Evolutionary conservation across 345 rosid species (phyloP), one percentile per base, ranked within the genome.

Genomic region (Rhizophora mangle): DNA sequence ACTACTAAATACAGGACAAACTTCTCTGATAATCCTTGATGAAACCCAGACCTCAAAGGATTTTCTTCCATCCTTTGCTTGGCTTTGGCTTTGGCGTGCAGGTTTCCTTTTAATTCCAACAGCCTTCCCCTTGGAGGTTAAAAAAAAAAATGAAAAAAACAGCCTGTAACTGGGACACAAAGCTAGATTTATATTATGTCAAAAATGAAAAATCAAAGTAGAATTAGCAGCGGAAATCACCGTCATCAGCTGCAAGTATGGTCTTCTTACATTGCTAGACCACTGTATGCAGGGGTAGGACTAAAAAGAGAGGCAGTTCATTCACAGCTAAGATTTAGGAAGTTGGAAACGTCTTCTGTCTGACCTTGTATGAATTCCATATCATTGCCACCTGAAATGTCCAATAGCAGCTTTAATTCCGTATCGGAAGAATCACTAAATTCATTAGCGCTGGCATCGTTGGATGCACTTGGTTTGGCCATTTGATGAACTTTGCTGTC

Each of bases 361-460:
- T 79, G 58, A 18, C 55, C 75, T 53, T 69, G 54, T 34, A 68
- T 24, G 54, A 79, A 82, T 56, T 72, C 83, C 77, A 72, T 61
- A 51, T 59, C 29, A 57, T 37, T 39, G 39, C 65, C 71, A 24
- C 59, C 75, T 11, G 78, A 73, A 29, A 76, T 21, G 58, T 76
- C 81, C 31, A 74, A 37, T 37, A 76, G 65, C 72, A 64, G 34
- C 73, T 64, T 74, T 75, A 73, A 37, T 64, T 61, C 77, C n/a
- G 70, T 71, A 36, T 68, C 81, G 0, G 81, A 79, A 52, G 72
- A 79, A 58, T 65, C 80, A 8, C 57, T 18, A 27, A 76, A 76
- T 43, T 74, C 77, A 47, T 73, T 74, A 54, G 81, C 65, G 64
- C 63, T 65, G 39, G 63, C 63, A 62, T 63, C 72, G 3, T 15